Conservation (phyloP, 2,329 filamentous ascomycete species). For the Scleromitrula shiraiana region DNA sequence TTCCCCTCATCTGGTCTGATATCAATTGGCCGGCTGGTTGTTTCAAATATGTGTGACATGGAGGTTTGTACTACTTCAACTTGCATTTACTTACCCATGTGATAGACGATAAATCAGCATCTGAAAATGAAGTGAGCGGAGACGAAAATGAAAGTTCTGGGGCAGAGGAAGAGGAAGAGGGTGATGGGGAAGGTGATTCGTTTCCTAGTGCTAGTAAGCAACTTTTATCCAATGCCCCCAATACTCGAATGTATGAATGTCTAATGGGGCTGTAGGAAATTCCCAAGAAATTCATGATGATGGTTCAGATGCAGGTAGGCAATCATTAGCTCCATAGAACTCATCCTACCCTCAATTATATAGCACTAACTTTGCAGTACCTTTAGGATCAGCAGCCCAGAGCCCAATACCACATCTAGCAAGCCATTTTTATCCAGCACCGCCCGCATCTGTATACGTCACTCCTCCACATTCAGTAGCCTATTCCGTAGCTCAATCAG, state of each 20-base stretch:
- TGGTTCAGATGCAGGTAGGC: constrained; percentile 4
- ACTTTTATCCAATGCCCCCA: not conserved
- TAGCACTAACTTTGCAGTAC: not conserved
- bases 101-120: not conserved
- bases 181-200: not conserved
- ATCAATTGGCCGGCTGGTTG: no score
- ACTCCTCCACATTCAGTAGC: not conserved
- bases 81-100: not conserved
- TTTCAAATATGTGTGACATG: no score
- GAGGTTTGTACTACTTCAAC: no score
- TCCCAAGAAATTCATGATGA: not conserved
- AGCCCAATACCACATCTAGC: not conserved
- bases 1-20: no score
- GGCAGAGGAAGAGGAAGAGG: not conserved
- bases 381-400: not conserved
- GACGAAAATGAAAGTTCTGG: not conserved
- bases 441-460: not conserved
- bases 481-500: not conserved
- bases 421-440: not conserved
- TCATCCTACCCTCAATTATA: not conserved
- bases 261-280: not conserved
- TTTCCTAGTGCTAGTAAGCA: no score
- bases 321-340: not conserved
- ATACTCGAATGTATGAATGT: not conserved
- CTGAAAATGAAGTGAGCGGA: not conserved